Evolutionary conservation across 2,329 filamentous ascomycete species (phyloP), one percentile per base, ranked within the genome.

Genomic region (Colletotrichum chlorophyti): DNA sequence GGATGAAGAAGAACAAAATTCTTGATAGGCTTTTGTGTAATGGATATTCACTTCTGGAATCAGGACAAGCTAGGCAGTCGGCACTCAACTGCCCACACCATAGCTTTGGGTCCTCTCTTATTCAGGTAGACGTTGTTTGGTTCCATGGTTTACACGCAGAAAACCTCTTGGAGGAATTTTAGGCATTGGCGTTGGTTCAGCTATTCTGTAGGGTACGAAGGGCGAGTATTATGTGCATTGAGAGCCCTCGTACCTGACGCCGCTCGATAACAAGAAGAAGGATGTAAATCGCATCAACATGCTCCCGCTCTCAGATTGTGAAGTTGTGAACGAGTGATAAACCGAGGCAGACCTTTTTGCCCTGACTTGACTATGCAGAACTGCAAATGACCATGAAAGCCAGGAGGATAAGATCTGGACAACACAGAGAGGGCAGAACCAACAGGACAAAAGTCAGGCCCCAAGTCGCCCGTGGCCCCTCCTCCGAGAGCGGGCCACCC

Each of bases 21-120:
- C 57, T 60, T 23, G 57, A 57, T 60, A 57, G 17, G 51, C 26
- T 57, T 50, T 60, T 46, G 51, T 57, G 57, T 60, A 57, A 60
- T 57, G 51, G 27, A 38, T 57, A 60, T 54, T 59, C 37, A 49
- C 38, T 43, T 59, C 51, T 57, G 51, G 38, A 23, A 15, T 34
- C 14, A 26, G 45, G 38, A 49, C 24, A 43, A 49, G 23, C 32
- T 45, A 38, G 45, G 12, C 19, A 27, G 11, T 34, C 19, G 37
- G 31, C n/a, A 43, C 37, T 32, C 12, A 35, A 14, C n/a, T n/a
- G n/a, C n/a, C n/a, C n/a, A n/a, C n/a, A n/a, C n/a, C n/a, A n/a
- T n/a, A n/a, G n/a, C n/a, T n/a, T n/a, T n/a, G n/a, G n/a, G n/a
- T n/a, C 38, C 8, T 34, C 27, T 60, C 17, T 40, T 19, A 45